A percentile compares a stretch with the other conserved stretches of the same genome.
phyloP scores from a whole-genome alignment of 495 filamentous ascomycete species.

The Penicillium odoratum region DNA sequence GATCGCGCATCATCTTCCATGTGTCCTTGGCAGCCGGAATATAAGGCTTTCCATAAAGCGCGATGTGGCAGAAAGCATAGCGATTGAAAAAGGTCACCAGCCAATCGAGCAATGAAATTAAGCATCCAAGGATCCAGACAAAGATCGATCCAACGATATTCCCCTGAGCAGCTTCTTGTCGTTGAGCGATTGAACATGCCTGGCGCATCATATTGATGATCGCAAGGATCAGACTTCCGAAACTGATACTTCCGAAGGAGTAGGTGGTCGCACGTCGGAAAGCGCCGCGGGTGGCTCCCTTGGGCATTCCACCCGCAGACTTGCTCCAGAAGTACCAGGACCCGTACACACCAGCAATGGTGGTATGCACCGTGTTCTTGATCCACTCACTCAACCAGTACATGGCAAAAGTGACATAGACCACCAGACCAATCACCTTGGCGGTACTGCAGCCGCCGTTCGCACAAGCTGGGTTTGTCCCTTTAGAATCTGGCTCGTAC shows the following conservation, averaged over 20 bases:
- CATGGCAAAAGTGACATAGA: conserved; percentile 84
- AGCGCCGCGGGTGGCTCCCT: conserved; percentile 69
- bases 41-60: conserved; percentile 86
- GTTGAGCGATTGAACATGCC: conserved; percentile 69
- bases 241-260: conserved; percentile 85
- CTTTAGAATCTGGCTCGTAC: conserved; percentile 59
- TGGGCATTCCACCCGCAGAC: conserved; percentile 64
- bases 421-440: conserved; percentile 79
- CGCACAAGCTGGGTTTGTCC: conserved; percentile 63
- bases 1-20: conserved; percentile 86
- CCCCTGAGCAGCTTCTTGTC: conserved; percentile 61
- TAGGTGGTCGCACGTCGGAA: conserved; percentile 79
- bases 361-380: conserved; percentile 89
- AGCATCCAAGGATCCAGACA: conserved; percentile 70
- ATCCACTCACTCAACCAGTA: conserved; percentile 93
- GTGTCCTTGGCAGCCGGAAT: conserved; percentile 84
- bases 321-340: conserved; percentile 84
- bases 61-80: conserved; percentile 91
- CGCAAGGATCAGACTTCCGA: conserved; percentile 84
- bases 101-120: conserved; percentile 82
- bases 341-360: conserved; percentile 84
- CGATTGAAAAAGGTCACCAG: conserved; percentile 67
- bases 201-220: conserved; percentile 83
- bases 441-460: conserved; percentile 69
- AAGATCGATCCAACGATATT: conserved; percentile 66